phyloP scores from a whole-genome alignment of 345 rosid genomes.

The Brassica incana region DNA sequence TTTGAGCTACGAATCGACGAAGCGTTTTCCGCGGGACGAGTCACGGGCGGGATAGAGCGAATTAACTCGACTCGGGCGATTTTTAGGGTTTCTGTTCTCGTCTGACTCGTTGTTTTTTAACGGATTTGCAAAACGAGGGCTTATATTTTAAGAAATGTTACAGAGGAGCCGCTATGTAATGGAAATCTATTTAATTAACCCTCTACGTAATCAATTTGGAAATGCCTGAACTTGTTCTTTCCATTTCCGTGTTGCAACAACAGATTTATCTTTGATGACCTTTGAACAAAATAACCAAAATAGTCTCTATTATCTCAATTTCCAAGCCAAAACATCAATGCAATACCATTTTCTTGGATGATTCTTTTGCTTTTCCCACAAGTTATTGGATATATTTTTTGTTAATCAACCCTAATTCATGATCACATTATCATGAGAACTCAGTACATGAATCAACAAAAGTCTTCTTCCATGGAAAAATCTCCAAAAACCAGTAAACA shows the following conservation, averaged over 20 bases:
- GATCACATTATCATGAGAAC: not conserved
- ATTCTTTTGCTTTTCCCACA: not conserved
- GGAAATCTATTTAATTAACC: not conserved
- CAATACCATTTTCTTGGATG: not conserved
- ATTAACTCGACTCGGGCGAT: constrained; percentile 44
- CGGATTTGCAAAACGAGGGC: constrained; percentile 17
- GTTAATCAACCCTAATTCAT: constrained; percentile 8
- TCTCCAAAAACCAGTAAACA: constrained; percentile 9
- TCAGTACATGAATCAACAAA: not conserved
- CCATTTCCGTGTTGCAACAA: constrained; percentile 5
- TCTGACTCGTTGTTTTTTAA: constrained; percentile 35
- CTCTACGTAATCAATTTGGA: not conserved
- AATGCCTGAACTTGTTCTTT: constrained; percentile 16
- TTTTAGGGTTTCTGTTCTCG: constrained; percentile 39
- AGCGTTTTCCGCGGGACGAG: constrained; percentile 29
- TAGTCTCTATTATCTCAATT: not conserved
- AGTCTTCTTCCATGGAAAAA: constrained; percentile 8
- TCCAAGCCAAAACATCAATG: constrained; percentile 15
- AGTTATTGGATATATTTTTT: not conserved
- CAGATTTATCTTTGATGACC: constrained; percentile 2
- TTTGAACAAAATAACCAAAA: not conserved
- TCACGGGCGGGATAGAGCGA: constrained; percentile 27
- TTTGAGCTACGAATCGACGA: constrained; percentile 19
- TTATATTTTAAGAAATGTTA: not conserved
- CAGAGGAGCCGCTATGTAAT: not conserved